Base-by-base conservation (phyloP, 2,329 filamentous ascomycete species). In the Aspergillus fumigatiaffinis region DNA sequence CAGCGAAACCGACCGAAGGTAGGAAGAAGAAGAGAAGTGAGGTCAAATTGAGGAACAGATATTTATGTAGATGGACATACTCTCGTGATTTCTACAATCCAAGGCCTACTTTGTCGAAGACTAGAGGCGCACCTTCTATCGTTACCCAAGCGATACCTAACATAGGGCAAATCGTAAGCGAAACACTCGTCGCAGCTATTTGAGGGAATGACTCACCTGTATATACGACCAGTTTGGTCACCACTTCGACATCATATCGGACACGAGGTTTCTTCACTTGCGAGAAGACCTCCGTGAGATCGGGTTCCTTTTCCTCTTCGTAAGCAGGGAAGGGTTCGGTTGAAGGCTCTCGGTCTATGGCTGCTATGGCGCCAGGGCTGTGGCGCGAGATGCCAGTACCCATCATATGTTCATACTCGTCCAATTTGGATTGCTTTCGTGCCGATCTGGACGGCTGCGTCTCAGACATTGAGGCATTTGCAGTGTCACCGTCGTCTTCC, bases 171-270 rank as follows among this genome's bases (percentile, higher is more conserved):
- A 49, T 54, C 5, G 8, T 46, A 50, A 53, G 54, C 55, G 50
- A 44, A 38, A 26, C 51, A 57, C 50, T 28, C n/a, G 7, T 20
- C 25, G 12, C 32, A 20, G 14, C 55, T 20, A 51, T n/a, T 9
- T 5, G 9, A 47, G 17, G 29, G 20, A 25, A 29, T 12, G 17
- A 77, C 86, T 74, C 77, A 91, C 93, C 94, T 58, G 89, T 84
- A 77, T 99, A 99, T 25, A 99, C 91, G 66, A 99, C 89, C 59
- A 99, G 76, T 77, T 97, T 97, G 4, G 94, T 97, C 41, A 99
- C 89, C 42, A 99, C 93, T 75, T 99, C 94, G n/a, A 97, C 93
- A 75, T 99, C 94, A 70, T 97, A 99, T 66, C 92, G 83, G 58
- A 97, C 92, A 64, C 94, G 86, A 51, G 94, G 92, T 76, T 89